Evolutionary conservation across 2,329 filamentous ascomycete species (phyloP), one percentile per base, ranked within the genome.

Genomic region (Aspergillus cejpii): DNA sequence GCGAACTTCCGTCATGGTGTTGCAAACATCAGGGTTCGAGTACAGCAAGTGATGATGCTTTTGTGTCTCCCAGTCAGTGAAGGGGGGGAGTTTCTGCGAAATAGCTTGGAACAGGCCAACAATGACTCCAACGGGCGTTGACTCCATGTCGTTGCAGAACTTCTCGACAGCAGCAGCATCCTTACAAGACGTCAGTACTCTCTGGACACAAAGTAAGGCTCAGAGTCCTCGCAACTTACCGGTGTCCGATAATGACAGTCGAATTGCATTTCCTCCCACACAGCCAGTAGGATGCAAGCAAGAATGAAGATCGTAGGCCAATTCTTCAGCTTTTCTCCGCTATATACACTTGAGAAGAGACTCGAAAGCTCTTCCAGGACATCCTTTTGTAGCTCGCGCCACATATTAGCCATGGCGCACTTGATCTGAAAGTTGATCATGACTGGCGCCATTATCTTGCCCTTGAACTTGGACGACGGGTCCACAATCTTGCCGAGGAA

Each of bases 361-460:
- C 81, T 74, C 1, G 91, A 96, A 1, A 97, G 79, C 73, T 97
- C 91, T 72, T 94, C 90, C 2, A 97, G 77, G 28, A 96, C 89
- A 58, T 96, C 91, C 74, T 94, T 94, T 68, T 96, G 90, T 46
- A 97, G 76, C 68, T 95, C 90, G 54, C 91, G 89, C 91, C 91
- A 97, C 87, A 96, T 94, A 61, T 94, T 89, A 54, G 90, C 91
- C 72, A 97, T 83, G 43, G 90, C 90, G 61, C 87, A 92, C 79
- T 97, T 97, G 75, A 97, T 89, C 74, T 96, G 88, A 80, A 96
- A 96, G 76, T 96, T 97, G 79, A 97, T 94, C 90, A 97, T 94
- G 64, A 96, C 90, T 10, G 91, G 91, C 12, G 91, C 91, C 51
- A 95, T 83, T 27, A 85, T 90, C 74, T 91, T 91, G 61, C 90